A percentile compares a stretch with the other conserved stretches of the same genome.
Conservation (phyloP, 2,329 filamentous ascomycete genomes). For the Colletotrichum cuscutae region DNA sequence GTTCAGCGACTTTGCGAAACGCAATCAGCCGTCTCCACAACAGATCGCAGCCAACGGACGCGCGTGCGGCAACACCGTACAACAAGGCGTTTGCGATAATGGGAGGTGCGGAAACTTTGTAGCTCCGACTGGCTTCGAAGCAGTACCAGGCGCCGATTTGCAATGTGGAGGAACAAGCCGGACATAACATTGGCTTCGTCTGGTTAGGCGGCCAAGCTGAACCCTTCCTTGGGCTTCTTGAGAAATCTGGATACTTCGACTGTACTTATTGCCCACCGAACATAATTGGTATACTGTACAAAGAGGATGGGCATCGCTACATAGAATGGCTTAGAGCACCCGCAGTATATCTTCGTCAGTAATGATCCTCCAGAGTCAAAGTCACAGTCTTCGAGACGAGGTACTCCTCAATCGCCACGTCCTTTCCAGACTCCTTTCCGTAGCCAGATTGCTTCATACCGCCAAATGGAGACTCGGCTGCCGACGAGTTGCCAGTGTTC, state of each 20-base stretch:
- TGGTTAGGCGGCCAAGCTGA: too few species aligned
- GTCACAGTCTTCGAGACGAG: slow-evolving; percentile 58
- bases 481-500: slow-evolving; percentile 41
- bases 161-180: neutral
- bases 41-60: slow-evolving; percentile 17
- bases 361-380: slow-evolving; percentile 52
- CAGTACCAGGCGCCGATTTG: slow-evolving; percentile 3
- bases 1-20: neutral
- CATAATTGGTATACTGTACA: neutral
- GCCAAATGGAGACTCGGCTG: slow-evolving; percentile 57
- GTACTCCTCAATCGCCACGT: slow-evolving; percentile 58
- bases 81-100: slow-evolving; percentile 22
- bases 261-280: neutral
- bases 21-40: neutral
- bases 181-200: neutral
- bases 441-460: slow-evolving; percentile 60
- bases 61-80: neutral
- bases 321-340: too few species aligned
- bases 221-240: neutral
- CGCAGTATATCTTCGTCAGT: slow-evolving; percentile 33
- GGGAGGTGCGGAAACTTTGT: slow-evolving; percentile 28
- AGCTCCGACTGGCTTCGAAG: slow-evolving; percentile 16
- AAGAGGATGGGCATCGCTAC: neutral
- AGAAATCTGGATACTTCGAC: neutral
- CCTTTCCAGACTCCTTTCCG: slow-evolving; percentile 60